Evolutionary conservation across 352 stramenopile species (phyloP).

Genomic region (Pythium rishiriense): DNA sequence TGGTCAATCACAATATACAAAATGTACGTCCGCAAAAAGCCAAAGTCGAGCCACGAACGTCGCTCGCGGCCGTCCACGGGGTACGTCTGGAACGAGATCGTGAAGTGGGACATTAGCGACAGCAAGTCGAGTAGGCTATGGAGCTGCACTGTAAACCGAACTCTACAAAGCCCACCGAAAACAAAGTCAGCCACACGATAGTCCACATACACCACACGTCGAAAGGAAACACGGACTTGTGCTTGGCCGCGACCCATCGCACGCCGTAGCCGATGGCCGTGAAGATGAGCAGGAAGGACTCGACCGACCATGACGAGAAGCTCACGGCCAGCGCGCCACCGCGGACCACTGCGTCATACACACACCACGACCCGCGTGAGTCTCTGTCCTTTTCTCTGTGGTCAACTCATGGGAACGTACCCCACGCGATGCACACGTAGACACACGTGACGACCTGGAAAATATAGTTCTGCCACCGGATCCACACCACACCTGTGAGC

Average conservation of each 20-base stretch:
- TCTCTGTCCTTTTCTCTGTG: background rate
- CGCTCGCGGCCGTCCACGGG: conserved; percentile 44
- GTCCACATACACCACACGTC: background rate
- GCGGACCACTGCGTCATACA: conserved; percentile 65
- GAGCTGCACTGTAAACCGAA: conserved; percentile 58
- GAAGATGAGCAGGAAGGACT: conserved; percentile 73
- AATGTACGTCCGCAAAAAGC: conserved; percentile 85
- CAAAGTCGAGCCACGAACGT: conserved; percentile 86
- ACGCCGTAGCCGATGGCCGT: conserved; percentile 69
- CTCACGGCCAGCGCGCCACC: conserved; percentile 64
- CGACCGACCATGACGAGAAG: conserved; percentile 82
- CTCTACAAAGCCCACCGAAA: conserved; percentile 34
- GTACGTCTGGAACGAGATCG: conserved; percentile 74
- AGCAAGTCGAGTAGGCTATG: conserved; percentile 82
- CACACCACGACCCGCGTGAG: background rate
- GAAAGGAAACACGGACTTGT: conserved; percentile 59
- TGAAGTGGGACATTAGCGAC: conserved; percentile 82
- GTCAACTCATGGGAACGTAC: conserved; percentile 38
- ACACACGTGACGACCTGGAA: conserved; percentile 76
- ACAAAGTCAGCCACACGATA: background rate
- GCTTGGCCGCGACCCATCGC: conserved; percentile 77
- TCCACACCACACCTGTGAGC: too few relatives aligned
- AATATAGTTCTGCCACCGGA: conserved; percentile 75
- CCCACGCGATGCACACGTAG: conserved; percentile 84
- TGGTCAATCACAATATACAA: conserved; percentile 77